Base-by-base conservation (phyloP, 2,329 filamentous ascomycete genomes). In the Fusarium luffae region DNA sequence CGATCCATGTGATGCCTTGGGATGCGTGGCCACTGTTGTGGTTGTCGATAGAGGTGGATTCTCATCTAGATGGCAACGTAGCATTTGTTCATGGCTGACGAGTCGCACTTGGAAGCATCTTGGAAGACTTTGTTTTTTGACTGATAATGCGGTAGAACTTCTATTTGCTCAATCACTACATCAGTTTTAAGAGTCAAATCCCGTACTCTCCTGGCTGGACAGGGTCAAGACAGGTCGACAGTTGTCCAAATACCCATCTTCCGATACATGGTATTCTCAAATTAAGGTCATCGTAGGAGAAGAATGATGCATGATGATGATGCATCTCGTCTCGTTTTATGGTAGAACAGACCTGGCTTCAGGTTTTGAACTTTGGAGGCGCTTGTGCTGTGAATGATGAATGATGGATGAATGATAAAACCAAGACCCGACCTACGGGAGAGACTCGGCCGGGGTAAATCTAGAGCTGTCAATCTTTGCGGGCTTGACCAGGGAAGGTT, bases 401-500 rank as follows among this genome's bases (percentile, higher is more conserved):
- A 55, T 10, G 49, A 40, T n/a, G 40, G 34, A 30, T 27, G 27
- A 41, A 55, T 10, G 49, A 40, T n/a, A 44, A 25, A 34, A 10
- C 47, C 21, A 23, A 19, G 19, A 34, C 8, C 48, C 30, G 30
- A 19, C 46, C 28, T 49, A 32, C 30, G 23, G n/a, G 47, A 41
- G 13, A 32, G 55, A 34, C 37, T n/a, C 47, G 43, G 42, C 52
- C 16, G 48, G 62, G 54, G 54, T 66, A 61, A 48, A 55, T 67
- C 59, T 54, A 62, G 57, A 63, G 58, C 68, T 71, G 68, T 71
- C 68, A 71, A 66, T 50, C 46, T 69, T 42, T 65, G 40, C 37
- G 56, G 56, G 44, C 66, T 72, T 66, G 58, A 51, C 73, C 68
- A 68, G 71, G 70, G 70, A 71, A 54, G 68, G 63, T 50, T 67